Percentiles rank a stretch among this genome's conserved stretches.
phyloP scores from a whole-genome alignment of 805 yeast species.

The Kodamaea nitidulidarum region DNA sequence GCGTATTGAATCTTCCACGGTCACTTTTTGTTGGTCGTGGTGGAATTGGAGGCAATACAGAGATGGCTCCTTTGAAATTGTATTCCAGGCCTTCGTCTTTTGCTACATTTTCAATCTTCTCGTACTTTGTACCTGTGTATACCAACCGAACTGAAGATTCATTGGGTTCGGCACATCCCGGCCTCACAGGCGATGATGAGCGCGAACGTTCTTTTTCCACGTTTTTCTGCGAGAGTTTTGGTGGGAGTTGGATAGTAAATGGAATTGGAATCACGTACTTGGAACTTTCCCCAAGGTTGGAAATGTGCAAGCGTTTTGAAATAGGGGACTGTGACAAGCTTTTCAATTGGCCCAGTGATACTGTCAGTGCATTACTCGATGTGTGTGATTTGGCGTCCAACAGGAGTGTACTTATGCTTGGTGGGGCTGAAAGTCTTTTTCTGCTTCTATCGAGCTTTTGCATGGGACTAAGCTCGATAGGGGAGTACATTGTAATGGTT shows the following conservation, averaged over 20 bases:
- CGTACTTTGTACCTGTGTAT: slow-evolving; percentile 35
- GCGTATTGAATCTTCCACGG: slow-evolving; percentile 1
- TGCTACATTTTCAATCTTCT: slow-evolving; percentile 26
- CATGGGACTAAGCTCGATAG: no score
- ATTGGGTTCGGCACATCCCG: neutral
- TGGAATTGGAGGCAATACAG: slow-evolving; percentile 5
- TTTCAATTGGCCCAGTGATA: slow-evolving; percentile 22
- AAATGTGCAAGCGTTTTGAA: slow-evolving; percentile 34
- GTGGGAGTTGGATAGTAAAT: slow-evolving; percentile 38
- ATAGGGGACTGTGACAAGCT: slow-evolving; percentile 33
- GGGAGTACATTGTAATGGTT: no score
- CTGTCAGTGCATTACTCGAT: slow-evolving; percentile 17
- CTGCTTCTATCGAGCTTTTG: slow-evolving; percentile 12
- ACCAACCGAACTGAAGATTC: slow-evolving; percentile 15
- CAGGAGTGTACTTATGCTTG: slow-evolving; percentile 16
- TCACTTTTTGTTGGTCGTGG: slow-evolving; percentile 5
- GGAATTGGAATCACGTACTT: slow-evolving; percentile 41
- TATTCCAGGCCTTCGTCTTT: slow-evolving; percentile 5
- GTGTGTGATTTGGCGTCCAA: slow-evolving; percentile 26
- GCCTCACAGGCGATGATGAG: slow-evolving; percentile 13
- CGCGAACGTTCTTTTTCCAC: slow-evolving; percentile 10
- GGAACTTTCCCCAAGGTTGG: slow-evolving; percentile 16
- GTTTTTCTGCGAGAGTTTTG: slow-evolving; percentile 32
- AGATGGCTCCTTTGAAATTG: slow-evolving; percentile 4
- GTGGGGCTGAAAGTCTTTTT: slow-evolving; percentile 14